phyloP scores from a whole-genome alignment of 139 green algal genomes.

The Auxenochlorella pyrenoidosa region DNA sequence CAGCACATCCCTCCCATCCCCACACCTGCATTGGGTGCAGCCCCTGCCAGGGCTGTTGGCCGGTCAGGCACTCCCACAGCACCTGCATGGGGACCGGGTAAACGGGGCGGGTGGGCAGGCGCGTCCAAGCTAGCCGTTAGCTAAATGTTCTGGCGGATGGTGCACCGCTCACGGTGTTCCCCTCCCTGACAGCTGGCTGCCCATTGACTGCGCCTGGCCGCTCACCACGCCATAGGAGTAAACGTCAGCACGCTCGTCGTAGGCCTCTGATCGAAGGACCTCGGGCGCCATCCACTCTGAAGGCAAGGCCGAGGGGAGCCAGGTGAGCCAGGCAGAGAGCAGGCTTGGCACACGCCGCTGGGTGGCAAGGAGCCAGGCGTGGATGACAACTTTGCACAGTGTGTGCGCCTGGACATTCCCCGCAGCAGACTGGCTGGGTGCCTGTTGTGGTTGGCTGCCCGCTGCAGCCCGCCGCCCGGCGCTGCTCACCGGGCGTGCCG shows the following conservation, averaged over 20 bases:
- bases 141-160: too few relatives aligned
- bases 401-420: too few relatives aligned
- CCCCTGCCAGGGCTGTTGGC: slow-evolving; percentile 73
- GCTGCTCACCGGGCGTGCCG: slow-evolving; percentile 13
- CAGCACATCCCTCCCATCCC: background rate
- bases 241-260: slow-evolving; percentile 46
- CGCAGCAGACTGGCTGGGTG: background rate
- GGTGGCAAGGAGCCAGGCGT: too few relatives aligned
- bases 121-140: too few relatives aligned
- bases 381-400: background rate
- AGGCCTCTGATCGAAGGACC: slow-evolving; percentile 48
- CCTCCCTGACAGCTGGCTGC: too few relatives aligned
- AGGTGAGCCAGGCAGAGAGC: too few relatives aligned
- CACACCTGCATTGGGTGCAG: slow-evolving; percentile 79
- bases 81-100: slow-evolving; percentile 24
- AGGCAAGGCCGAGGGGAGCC: slow-evolving; percentile 21
- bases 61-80: slow-evolving; percentile 82
- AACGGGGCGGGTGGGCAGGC: too few relatives aligned
- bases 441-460: too few relatives aligned
- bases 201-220: too few relatives aligned
- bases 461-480: too few relatives aligned
- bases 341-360: too few relatives aligned
- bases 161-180: too few relatives aligned
- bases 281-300: slow-evolving; percentile 91
- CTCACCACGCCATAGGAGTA: slow-evolving; percentile 65